Evolutionary conservation across 1,139 yeast species (phyloP).

Genomic region (Scheffersomyces cryptocercus): DNA sequence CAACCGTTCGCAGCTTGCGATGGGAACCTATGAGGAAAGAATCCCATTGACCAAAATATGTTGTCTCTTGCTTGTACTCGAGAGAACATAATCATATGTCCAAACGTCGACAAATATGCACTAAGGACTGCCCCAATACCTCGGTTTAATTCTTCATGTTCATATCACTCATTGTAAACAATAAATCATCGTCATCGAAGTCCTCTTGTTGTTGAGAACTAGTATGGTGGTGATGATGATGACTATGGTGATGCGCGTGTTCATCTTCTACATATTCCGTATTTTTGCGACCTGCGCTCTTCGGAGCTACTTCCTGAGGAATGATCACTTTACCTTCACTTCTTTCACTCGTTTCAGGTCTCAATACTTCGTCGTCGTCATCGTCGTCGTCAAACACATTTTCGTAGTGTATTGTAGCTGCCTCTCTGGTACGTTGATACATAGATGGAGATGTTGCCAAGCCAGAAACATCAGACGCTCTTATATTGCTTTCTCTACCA

Average conservation of each 20-base stretch:
- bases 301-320: no score
- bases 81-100: no score
- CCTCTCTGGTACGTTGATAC: slow-evolving; percentile 21
- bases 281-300: not conserved
- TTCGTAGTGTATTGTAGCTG: slow-evolving; percentile 39
- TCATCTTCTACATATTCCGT: slow-evolving; percentile 10
- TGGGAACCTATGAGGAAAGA: no score
- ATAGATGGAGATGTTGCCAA: slow-evolving; percentile 41
- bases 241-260: not conserved
- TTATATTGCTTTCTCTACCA: not conserved
- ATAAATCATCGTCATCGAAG: slow-evolving; percentile 71
- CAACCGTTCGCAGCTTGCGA: no score
- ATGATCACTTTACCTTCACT: not conserved
- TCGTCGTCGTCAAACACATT: slow-evolving; percentile 57
- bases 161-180: slow-evolving; percentile 92
- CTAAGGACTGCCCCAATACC: slow-evolving; percentile 2
- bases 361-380: slow-evolving; percentile 27
- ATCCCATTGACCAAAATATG: no score
- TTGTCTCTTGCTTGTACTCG: no score
- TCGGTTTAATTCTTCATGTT: slow-evolving; percentile 34
- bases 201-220: slow-evolving; percentile 33
- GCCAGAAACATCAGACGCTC: slow-evolving; percentile 23
- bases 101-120: not conserved
- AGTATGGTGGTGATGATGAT: slow-evolving; percentile 2
- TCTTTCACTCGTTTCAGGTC: not conserved